These are phyloP conservation scores for Exserohilum rostratum DNA, from an alignment of 2,329 filamentous ascomycete genomes.

Conservation along the genomic window DNA sequence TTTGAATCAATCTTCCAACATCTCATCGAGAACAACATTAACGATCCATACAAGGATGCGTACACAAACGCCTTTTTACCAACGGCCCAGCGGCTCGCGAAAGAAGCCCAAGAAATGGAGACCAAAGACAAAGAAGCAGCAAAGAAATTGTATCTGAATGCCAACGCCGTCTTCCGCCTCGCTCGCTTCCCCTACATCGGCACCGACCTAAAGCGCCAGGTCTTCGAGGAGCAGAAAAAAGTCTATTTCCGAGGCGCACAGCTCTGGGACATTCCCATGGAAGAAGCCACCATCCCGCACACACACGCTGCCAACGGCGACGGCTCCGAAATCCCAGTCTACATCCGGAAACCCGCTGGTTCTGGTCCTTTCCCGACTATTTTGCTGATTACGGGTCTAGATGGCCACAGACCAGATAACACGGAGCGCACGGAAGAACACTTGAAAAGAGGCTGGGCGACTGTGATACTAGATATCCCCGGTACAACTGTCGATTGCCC, in stretches of 20 bases:
- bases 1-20: slow-evolving; percentile 65
- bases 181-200: slow-evolving; percentile 68
- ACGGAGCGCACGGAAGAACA: slow-evolving; percentile 54
- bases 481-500: slow-evolving; percentile 62
- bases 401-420: slow-evolving; percentile 62
- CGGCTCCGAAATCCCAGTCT: slow-evolving; percentile 64
- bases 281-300: slow-evolving; percentile 67
- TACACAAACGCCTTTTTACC: slow-evolving; percentile 70
- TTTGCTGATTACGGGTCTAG: slow-evolving; percentile 62
- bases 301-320: slow-evolving; percentile 58
- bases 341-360: slow-evolving; percentile 63
- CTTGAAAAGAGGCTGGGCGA: slow-evolving; percentile 56
- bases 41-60: slow-evolving; percentile 66
- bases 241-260: slow-evolving; percentile 63
- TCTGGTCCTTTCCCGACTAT: slow-evolving; percentile 56
- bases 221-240: slow-evolving; percentile 70
- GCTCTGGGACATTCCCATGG: slow-evolving; percentile 58
- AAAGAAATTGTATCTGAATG: slow-evolving; percentile 68
- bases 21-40: slow-evolving; percentile 59
- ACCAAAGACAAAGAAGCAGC: slow-evolving; percentile 56
- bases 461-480: slow-evolving; percentile 61
- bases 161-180: slow-evolving; percentile 73
- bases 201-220: slow-evolving; percentile 59
- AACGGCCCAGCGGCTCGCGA: slow-evolving; percentile 62
- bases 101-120: slow-evolving; percentile 48